These are phyloP conservation scores for Phaffia tasmanica DNA, from an alignment of 768 basidiomycete species.

Conservation along the genomic window DNA sequence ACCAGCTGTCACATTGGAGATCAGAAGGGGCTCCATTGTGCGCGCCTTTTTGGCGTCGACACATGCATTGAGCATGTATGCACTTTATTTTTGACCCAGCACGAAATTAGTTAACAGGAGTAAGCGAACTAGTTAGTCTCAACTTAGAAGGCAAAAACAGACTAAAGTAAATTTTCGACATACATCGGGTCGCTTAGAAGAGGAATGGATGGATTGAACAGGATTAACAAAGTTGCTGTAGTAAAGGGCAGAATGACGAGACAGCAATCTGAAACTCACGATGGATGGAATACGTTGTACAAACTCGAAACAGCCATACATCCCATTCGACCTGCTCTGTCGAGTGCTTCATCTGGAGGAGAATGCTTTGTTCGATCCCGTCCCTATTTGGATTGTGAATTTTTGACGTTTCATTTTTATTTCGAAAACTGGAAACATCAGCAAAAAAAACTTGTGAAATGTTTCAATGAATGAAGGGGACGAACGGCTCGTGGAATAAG, in stretches of 20 bases:
- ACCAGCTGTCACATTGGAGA: conserved; percentile 36
- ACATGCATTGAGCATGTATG: conserved; percentile 41
- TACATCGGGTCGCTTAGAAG: background rate
- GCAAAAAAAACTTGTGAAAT: background rate
- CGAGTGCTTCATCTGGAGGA: conserved; percentile 43
- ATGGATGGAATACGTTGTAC: background rate
- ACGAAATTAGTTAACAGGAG: background rate
- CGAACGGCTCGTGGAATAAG: conserved; percentile 40
- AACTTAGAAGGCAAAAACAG: background rate
- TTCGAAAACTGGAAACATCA: background rate
- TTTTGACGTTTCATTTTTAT: background rate
- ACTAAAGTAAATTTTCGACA: background rate
- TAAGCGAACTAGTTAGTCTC: background rate
- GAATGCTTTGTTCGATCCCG: conserved; percentile 32
- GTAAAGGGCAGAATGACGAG: background rate
- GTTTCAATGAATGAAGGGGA: background rate
- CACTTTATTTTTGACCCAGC: conserved; percentile 22
- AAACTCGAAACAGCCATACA: conserved; percentile 39
- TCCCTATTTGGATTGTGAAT: background rate
- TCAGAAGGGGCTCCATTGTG: conserved; percentile 32
- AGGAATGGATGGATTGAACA: conserved; percentile 39
- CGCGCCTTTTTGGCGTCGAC: conserved; percentile 38
- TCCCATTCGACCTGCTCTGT: conserved; percentile 41
- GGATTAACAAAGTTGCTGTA: conserved; percentile 40
- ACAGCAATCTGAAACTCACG: background rate